Evolutionary conservation across 2,329 filamentous ascomycete species (phyloP), one percentile per base, ranked within the genome.

Genomic region (Lachnellula subtilissima): DNA sequence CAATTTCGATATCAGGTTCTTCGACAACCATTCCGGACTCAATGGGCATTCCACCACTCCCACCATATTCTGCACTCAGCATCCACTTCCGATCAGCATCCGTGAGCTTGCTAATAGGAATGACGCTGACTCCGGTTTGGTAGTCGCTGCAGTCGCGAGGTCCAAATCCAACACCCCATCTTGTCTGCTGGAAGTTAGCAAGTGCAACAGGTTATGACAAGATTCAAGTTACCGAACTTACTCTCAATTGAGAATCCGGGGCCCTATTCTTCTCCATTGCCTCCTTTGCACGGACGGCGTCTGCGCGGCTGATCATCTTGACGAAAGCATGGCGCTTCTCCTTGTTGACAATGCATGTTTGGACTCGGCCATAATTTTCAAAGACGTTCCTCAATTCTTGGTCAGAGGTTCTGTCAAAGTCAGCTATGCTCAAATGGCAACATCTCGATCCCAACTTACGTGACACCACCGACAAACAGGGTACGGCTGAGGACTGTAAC

Each of bases 261-360:
- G 85, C 82, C 61, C 88, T 84, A 59, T 85, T 83, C 52, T 85
- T 85, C 71, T 97, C 92, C 85, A 97, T 96, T 51, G 86, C 89
- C 39, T 88, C 83, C 70, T 95, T 95, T 50, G 94, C 94, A 60
- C 72, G 77, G 57, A 96, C 81, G 14, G 94, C 93, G 72, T 96
- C 91, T 60, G 84, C 81, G 39, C 95, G 90, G 61, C 84, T 94
- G 64, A 94, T 83, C 94, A 99, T 99, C 76, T 99, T 99, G 68
- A 99, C 93, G 71, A 99, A 99, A 5, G 94, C 94, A 73, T 99
- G 94, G 17, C 94, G 89, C 76, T 97, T 99, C 69, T 99, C 94
- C 68, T 91, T 88, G 75, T 99, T 97, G 64, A 97, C 92, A 63
- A 99, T 99, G 74, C 93, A 97, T 1, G 93, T 97, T 73, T 99